phyloP scores from a whole-genome alignment of 768 basidiomycete species.

The Leccinum truebloodii region DNA sequence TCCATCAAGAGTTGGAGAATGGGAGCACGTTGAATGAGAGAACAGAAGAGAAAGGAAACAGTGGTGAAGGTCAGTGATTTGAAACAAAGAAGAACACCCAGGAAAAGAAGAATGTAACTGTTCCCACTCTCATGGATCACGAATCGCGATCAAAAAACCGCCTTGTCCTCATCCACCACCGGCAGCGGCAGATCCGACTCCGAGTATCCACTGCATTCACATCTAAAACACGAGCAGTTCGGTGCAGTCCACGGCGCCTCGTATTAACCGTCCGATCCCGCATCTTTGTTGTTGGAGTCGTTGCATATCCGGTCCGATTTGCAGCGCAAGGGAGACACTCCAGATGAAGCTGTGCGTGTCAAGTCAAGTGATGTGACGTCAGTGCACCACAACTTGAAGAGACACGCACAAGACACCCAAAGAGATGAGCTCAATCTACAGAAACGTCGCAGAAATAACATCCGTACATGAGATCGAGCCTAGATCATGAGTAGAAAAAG shows the following conservation, averaged over 20 bases:
- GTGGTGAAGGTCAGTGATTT: background rate
- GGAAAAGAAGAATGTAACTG: background rate
- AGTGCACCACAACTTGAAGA: background rate
- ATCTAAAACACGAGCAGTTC: constrained; percentile 8
- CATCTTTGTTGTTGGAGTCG: too few relatives aligned
- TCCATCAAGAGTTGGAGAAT: background rate
- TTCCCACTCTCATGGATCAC: background rate
- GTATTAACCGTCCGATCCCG: background rate
- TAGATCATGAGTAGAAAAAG: background rate
- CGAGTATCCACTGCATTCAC: background rate
- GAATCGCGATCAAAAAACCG: background rate
- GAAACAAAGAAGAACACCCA: background rate
- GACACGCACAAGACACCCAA: constrained; percentile 25
- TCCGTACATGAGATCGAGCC: background rate
- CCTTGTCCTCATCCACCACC: background rate
- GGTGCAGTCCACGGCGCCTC: background rate
- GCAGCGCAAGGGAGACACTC: constrained; percentile 34
- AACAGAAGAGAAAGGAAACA: background rate
- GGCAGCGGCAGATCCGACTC: background rate
- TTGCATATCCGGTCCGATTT: background rate
- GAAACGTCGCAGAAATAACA: background rate
- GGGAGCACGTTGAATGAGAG: background rate
- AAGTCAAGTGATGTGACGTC: background rate
- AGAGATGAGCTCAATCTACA: constrained; percentile 21
- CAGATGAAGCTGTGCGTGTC: constrained; percentile 34